These are phyloP conservation scores for Pseudoneurospora amorphoporcata DNA, from an alignment of 495 filamentous ascomycete species.

Conservation along the genomic window DNA sequence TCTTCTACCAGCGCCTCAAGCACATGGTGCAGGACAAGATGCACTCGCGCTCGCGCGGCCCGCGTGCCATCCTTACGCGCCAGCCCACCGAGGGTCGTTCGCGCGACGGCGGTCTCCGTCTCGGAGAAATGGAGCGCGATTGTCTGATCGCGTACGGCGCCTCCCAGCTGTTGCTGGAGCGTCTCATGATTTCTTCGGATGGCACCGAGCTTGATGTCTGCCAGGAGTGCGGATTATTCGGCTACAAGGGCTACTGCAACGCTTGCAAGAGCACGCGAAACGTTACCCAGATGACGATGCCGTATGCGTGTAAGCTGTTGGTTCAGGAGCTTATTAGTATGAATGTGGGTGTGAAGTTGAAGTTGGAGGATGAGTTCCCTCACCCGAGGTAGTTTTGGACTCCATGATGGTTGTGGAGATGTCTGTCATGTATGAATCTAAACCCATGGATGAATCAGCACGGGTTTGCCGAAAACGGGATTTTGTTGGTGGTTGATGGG, in stretches of 20 bases:
- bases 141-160: conserved; percentile 94
- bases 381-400: conserved; percentile 25
- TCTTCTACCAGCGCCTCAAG: conserved; percentile 99
- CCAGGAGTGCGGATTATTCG: conserved; percentile 86
- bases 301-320: conserved; percentile 96
- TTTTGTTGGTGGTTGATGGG: neutral
- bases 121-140: conserved; percentile 99
- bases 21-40: conserved; percentile 99
- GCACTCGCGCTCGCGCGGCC: conserved; percentile 87
- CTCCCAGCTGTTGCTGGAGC: conserved; percentile 82
- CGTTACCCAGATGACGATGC: conserved; percentile 86
- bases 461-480: neutral
- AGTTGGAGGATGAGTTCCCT: conserved; percentile 87
- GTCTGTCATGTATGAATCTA: neutral
- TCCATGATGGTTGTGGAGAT: neutral
- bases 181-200: conserved; percentile 89
- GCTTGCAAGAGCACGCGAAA: conserved; percentile 72
- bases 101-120: conserved; percentile 78
- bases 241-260: conserved; percentile 86
- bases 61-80: conserved; percentile 81
- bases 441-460: neutral
- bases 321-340: conserved; percentile 96
- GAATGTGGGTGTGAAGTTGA: conserved; percentile 83
- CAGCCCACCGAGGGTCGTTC: conserved; percentile 96
- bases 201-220: conserved; percentile 87